Evolutionary conservation across 2,329 filamentous ascomycete species (phyloP), one percentile per base, ranked within the genome.

Genomic region (Diaporthe vexans): DNA sequence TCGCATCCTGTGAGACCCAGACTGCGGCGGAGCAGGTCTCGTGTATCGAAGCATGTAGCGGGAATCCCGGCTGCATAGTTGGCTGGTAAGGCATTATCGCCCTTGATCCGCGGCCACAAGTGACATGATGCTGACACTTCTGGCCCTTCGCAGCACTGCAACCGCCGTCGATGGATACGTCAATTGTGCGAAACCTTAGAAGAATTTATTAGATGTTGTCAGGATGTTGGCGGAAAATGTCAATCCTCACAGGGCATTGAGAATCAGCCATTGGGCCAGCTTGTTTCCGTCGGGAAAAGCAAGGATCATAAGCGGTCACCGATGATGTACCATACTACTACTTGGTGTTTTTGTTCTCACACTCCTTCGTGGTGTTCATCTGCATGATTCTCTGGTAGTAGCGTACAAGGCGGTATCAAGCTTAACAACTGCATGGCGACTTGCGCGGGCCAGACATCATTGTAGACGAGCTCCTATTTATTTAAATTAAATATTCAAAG

Each of bases 401-500:
- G 35, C 10, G 11, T 17, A 35, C 19, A 40, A 59, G 21, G 35
- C 35, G 29, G 35, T 17, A 10, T 3, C 21, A 24, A 26, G 35
- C 11, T 15, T 17, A 3, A 15, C 15, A 13, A 8, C 33, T 40
- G 19, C 19, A 43, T 15, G 7, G 17, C 26, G 15, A 21, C 10
- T 26, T 9, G 9, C 43, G 11, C 29, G 61, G 61, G 40, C 37
- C 7, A 26, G n/a, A 35, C 19, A 26, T 26, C 3, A 15, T 54
- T 13, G 4, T 33, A 54, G 48, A 54, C 46, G 11, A 54, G 63
- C 48, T 54, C n/a, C 63, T 15, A 54, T 29, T 54, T 35, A 37
- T 52, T 40, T 35, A 19, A 21, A 63, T 63, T 68, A 54, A 54
- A 68, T 54, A 68, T 68, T 68, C 48, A 54, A 57, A 68, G 46